These are phyloP conservation scores for Bisporella sp. DNA, from an alignment of 2,329 filamentous ascomycete genomes.

Conservation along the genomic window DNA sequence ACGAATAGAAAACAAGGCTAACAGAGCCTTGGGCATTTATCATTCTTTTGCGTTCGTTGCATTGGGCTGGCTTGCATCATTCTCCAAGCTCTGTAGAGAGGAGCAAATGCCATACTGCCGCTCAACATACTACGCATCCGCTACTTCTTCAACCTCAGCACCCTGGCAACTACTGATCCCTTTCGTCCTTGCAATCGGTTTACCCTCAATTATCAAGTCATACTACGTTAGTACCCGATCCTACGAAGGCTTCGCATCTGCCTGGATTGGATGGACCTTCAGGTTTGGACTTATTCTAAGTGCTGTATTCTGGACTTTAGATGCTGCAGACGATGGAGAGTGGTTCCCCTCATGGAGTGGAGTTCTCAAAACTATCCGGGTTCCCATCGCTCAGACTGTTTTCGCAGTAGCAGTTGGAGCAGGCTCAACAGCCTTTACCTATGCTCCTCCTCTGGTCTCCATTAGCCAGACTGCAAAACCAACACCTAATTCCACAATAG, in stretches of 20 bases:
- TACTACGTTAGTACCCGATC: slow-evolving; percentile 79
- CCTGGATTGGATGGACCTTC: slow-evolving; percentile 79
- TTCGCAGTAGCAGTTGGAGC: slow-evolving; percentile 76
- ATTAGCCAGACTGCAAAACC: slow-evolving; percentile 45
- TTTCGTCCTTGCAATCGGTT: slow-evolving; percentile 60
- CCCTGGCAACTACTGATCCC: slow-evolving; percentile 83
- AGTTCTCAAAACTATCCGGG: slow-evolving; percentile 64
- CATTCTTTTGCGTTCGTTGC: slow-evolving; percentile 80
- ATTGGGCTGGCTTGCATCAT: slow-evolving; percentile 72
- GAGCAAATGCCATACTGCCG: slow-evolving; percentile 97
- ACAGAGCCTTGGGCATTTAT: slow-evolving; percentile 71
- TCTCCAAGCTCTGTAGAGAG: slow-evolving; percentile 89
- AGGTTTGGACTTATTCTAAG: slow-evolving; percentile 68
- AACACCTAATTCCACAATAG: slow-evolving; percentile 12
- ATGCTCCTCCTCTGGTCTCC: slow-evolving; percentile 76
- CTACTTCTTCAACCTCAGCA: slow-evolving; percentile 85
- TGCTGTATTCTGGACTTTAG: slow-evolving; percentile 80
- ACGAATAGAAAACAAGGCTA: slow-evolving; percentile 57
- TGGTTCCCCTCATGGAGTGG: slow-evolving; percentile 62
- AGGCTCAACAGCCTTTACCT: slow-evolving; percentile 78
- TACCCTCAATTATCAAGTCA: slow-evolving; percentile 70
- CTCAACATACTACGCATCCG: slow-evolving; percentile 92
- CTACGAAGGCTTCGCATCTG: slow-evolving; percentile 76
- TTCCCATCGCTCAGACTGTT: slow-evolving; percentile 72
- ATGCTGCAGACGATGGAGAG: slow-evolving; percentile 78